These are phyloP conservation scores for Beauveria bassiana DNA, from an alignment of 2,329 filamentous ascomycete species.

Conservation along the genomic window DNA sequence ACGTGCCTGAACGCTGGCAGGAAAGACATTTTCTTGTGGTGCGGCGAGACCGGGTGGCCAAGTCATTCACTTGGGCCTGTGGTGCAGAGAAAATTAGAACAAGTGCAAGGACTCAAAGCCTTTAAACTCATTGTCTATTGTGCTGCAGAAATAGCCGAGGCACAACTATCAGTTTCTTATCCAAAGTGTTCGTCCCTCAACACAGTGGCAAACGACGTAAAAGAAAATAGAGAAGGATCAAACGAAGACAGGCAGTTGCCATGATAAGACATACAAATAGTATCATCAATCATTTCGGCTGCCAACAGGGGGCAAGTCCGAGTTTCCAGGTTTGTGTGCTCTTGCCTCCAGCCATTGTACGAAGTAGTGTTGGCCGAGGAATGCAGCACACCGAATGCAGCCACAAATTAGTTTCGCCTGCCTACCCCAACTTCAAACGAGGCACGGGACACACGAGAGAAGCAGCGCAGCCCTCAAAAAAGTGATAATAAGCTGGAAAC, in stretches of 20 bases:
- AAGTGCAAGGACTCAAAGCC: not conserved
- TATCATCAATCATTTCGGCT: too few relatives aligned
- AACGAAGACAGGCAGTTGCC: too few relatives aligned
- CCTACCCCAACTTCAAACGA: not conserved
- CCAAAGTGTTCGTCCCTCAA: not conserved
- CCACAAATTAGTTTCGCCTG: not conserved
- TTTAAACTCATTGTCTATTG: not conserved
- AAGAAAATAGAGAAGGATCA: too few relatives aligned
- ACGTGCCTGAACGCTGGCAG: not conserved
- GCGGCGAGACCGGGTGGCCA: not conserved
- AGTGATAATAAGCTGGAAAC: conserved; percentile 1
- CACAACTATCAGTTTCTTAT: too few relatives aligned
- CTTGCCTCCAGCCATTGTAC: too few relatives aligned
- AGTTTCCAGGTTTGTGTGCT: not conserved
- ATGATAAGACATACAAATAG: too few relatives aligned
- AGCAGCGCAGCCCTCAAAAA: not conserved
- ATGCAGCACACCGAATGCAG: not conserved
- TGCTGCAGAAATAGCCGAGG: not conserved
- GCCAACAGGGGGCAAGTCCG: too few relatives aligned
- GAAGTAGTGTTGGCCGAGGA: not conserved
- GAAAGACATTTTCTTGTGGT: not conserved
- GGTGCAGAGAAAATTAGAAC: not conserved
- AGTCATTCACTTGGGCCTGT: not conserved
- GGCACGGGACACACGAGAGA: not conserved
- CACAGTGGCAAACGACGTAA: not conserved